Base-by-base conservation (phyloP, 164 flowering plant genomes). In the Houttuynia cordata region DNA sequence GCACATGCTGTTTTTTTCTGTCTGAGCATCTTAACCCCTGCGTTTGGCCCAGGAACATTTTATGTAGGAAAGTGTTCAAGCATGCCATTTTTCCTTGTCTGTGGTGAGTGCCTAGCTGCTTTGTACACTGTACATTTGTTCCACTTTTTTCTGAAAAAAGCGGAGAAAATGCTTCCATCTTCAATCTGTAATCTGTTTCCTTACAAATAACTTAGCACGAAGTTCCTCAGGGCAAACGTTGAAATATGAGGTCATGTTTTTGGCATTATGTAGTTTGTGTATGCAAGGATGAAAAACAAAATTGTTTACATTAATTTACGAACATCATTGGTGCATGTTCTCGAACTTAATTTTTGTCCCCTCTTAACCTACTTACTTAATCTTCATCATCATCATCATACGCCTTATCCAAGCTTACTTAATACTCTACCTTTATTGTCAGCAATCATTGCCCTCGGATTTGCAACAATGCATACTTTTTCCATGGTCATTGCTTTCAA, bases 1-100 rank as follows among this genome's bases (percentile, higher is more conserved):
- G 96, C 98, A 22, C 98, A 92, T 78, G 96, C 91, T 56, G 91
- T 87, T 68, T 92, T 92, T 71, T 92, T 92, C 75, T 92, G 95
- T 71, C 67, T 89, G 58, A 82, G 98, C 78, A 91, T 92, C 52
- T 69, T 92, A 65, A 86, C 96, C 13, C 98, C 98, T 54, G 86
- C 98, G 66, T 92, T 92, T 79, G 98, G 97, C 57, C 92, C 91
- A 58, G 98, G 88, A 63, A 92, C 98, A 45, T 87, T 76, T 72
- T 92, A 76, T 72, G 83, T 82, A 24, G 91, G 82, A 17, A 83
- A 72, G 51, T 92, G 98, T 75, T 69, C 94, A 8, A 65, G 68
- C 60, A 73, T 86, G 21, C 98, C 98, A 45, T 92, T 92, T 76
- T 92, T 92, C 63, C 96, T 92, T 58, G 73, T 86, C 60, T 87